A percentile compares a stretch with the other conserved stretches of the same genome.
phyloP scores from a whole-genome alignment of 306 rosid genomes.

The Argentina anserina region DNA sequence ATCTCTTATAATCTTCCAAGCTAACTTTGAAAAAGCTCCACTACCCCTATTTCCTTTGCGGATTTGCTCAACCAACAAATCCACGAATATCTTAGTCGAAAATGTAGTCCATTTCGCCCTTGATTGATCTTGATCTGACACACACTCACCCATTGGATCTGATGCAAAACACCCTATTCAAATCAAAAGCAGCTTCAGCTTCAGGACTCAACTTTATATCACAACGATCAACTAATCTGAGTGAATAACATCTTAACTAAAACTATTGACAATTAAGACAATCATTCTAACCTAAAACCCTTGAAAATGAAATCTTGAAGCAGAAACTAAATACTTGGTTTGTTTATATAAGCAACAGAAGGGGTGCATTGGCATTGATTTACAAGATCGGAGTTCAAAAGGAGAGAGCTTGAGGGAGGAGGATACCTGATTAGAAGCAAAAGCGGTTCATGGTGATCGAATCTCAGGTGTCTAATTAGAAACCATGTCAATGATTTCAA shows the following conservation, averaged over 20 bases:
- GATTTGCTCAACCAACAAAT: slow-evolving; percentile 9
- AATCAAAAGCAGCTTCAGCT: neutral
- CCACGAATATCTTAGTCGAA: slow-evolving; percentile 7
- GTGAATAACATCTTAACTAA: neutral
- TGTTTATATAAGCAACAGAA: neutral
- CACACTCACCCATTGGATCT: neutral
- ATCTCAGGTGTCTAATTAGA: neutral
- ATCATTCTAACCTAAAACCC: neutral
- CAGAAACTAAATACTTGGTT: neutral
- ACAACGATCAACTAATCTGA: neutral
- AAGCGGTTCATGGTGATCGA: neutral
- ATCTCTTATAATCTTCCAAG: slow-evolving; percentile 7
- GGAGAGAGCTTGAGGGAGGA: neutral
- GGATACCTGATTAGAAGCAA: slow-evolving; percentile 1
- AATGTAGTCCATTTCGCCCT: slow-evolving; percentile 7
- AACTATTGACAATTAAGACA: neutral
- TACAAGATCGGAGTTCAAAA: neutral
- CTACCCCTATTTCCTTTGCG: slow-evolving; percentile 6
- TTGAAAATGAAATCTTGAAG: neutral
- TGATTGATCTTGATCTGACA: slow-evolving; percentile 7
- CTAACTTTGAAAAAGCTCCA: neutral
- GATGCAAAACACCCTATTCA: neutral
- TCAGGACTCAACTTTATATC: neutral
- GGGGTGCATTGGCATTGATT: neutral
- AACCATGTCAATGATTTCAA: neutral